Percentiles rank a stretch among this genome's conserved stretches.
phyloP scores from a whole-genome alignment of 345 rosid genomes.

The Anastatica hierochuntica region DNA sequence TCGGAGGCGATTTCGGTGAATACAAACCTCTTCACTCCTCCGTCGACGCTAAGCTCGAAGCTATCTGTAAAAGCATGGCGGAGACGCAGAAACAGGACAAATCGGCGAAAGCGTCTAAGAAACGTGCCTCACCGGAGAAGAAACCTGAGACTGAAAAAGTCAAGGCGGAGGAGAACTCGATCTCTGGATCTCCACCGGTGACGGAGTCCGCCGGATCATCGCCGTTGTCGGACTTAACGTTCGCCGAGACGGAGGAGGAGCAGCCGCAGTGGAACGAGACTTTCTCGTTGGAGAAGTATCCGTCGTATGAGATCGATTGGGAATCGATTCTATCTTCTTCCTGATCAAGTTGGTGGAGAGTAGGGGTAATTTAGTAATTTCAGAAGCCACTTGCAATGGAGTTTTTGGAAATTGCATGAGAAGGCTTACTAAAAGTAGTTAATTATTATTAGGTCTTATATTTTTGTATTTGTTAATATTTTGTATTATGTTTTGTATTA shows the following conservation, averaged over 20 bases:
- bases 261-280: conserved; percentile 45
- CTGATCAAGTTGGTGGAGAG: conserved; percentile 9
- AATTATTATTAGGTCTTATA: background rate
- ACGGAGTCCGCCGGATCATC: conserved; percentile 51
- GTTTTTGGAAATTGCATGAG: conserved; percentile 37
- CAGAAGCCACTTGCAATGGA: conserved; percentile 23
- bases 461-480: conserved; percentile 15
- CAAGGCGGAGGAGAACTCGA: conserved; percentile 28
- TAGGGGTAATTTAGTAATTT: conserved; percentile 23
- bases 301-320: conserved; percentile 94
- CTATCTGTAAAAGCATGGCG: conserved; percentile 62
- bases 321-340: conserved; percentile 34
- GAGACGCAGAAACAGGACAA: conserved; percentile 45
- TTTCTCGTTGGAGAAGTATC: conserved; percentile 65
- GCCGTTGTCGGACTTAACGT: conserved; percentile 51
- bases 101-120: conserved; percentile 28
- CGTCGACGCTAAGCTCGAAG: conserved; percentile 87
- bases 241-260: conserved; percentile 25
- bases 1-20: conserved; percentile 25
- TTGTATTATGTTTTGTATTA: too few species aligned
- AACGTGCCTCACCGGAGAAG: conserved; percentile 6
- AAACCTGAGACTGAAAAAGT: conserved; percentile 20
- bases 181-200: conserved; percentile 26
- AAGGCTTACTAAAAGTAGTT: background rate
- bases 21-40: conserved; percentile 67